A percentile compares a stretch with the other conserved stretches of the same genome.
Conservation (phyloP, 2,329 filamentous ascomycete genomes). For the Talaromyces marneffei region DNA sequence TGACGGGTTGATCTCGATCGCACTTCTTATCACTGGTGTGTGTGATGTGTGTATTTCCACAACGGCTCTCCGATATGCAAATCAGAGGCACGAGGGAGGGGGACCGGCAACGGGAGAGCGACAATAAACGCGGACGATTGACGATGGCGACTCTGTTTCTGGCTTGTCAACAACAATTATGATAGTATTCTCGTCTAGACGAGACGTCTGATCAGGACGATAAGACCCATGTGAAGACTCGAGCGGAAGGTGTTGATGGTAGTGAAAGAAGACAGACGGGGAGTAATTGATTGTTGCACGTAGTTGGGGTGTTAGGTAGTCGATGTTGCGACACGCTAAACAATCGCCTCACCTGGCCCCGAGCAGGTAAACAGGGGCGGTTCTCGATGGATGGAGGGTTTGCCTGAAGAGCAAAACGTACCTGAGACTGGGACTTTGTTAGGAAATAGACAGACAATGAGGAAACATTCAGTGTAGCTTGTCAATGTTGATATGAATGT, state of each 20-base stretch:
- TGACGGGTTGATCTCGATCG: constrained; percentile 26
- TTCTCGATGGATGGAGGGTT: neutral
- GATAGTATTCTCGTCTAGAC: constrained; percentile 22
- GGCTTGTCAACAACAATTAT: constrained; percentile 18
- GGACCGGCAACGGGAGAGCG: constrained; percentile 10
- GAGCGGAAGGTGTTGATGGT: neutral
- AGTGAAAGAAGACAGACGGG: neutral
- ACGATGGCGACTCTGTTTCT: constrained; percentile 19
- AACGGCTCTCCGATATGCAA: constrained; percentile 31
- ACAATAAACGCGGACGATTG: constrained; percentile 9
- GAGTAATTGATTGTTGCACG: neutral
- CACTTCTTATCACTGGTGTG: neutral
- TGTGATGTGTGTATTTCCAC: constrained; percentile 14
- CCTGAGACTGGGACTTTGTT: neutral
- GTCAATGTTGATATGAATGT: neutral
- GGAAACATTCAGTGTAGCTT: neutral
- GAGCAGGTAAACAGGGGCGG: constrained; percentile 1
- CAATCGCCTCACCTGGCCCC: neutral
- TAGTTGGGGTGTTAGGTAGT: neutral
- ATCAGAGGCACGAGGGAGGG: constrained; percentile 25
- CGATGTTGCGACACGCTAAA: constrained; percentile 14
- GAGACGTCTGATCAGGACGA: constrained; percentile 2
- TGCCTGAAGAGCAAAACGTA: neutral
- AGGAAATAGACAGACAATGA: neutral
- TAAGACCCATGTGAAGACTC: neutral